Percentiles rank a stretch among this genome's conserved stretches.
Evolutionary conservation across 495 filamentous ascomycete species (phyloP).

Genomic region (Saxophila tyrrhenica): DNA sequence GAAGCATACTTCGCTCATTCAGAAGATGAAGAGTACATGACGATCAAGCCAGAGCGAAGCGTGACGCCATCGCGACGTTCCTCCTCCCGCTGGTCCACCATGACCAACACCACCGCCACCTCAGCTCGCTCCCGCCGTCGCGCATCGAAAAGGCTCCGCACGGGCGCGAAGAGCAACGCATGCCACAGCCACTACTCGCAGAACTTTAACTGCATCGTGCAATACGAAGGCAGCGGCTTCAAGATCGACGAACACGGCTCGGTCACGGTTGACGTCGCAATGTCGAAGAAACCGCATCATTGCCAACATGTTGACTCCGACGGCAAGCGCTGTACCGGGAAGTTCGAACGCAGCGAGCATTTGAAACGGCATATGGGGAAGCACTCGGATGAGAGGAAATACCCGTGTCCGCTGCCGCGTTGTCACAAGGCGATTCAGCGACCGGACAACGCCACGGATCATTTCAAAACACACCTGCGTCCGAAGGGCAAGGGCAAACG

Average conservation of each 20-base stretch:
- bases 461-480: conserved; percentile 18
- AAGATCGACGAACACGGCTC: not conserved
- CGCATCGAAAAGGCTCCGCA: not conserved
- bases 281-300: not conserved
- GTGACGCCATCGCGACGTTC: not conserved
- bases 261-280: not conserved
- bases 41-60: not conserved
- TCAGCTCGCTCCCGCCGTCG: not conserved
- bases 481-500: conserved; percentile 4
- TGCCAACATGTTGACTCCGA: not conserved
- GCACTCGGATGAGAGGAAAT: conserved; percentile 5
- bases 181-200: not conserved
- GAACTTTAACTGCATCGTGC: not conserved
- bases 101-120: not conserved
- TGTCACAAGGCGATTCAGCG: conserved; percentile 11
- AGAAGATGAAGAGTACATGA: not conserved
- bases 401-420: conserved; percentile 2
- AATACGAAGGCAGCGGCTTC: not conserved
- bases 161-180: not conserved
- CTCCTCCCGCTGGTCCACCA: not conserved
- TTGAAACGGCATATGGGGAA: conserved; percentile 11
- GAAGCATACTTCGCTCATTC: conserved; percentile 4
- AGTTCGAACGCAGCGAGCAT: conserved; percentile 16
- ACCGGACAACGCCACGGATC: conserved; percentile 17
- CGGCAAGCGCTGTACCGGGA: not conserved